Evolutionary conservation across 2,329 filamentous ascomycete genomes (phyloP).

Genomic region (Trichoderma endophyticum): DNA sequence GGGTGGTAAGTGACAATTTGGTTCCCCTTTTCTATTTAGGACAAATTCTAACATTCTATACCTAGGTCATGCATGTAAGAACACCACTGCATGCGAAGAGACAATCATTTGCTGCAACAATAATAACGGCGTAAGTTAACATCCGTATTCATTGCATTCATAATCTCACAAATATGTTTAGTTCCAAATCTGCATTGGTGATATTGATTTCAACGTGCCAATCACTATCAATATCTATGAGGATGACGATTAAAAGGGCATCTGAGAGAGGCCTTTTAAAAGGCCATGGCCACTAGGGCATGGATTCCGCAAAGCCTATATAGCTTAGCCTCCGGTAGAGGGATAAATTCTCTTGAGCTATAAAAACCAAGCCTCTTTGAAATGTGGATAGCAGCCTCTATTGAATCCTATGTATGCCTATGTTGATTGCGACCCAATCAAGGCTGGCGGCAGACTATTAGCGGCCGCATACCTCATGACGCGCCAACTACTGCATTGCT

Average conservation of each 20-base stretch:
- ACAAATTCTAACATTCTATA: not conserved
- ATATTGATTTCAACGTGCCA: not conserved
- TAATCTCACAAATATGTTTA: not conserved
- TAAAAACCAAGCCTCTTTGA: not conserved
- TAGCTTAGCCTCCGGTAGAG: not conserved
- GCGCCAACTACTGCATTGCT: not conserved
- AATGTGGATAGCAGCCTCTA: not conserved
- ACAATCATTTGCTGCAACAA: not conserved
- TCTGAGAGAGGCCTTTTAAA: not conserved
- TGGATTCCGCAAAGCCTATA: not conserved
- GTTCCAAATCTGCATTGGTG: not conserved
- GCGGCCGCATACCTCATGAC: not conserved
- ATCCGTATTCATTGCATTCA: not conserved
- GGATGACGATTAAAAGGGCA: not conserved
- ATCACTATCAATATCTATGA: not conserved
- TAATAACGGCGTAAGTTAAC: not conserved
- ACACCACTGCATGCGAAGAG: not conserved
- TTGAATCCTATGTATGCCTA: no score
- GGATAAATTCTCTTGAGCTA: not conserved
- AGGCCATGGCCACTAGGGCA: not conserved
- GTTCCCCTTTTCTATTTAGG: not conserved
- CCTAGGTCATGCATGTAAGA: not conserved
- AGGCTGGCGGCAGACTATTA: not conserved
- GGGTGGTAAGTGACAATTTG: not conserved
- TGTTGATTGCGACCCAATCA: not conserved